Percentiles rank a stretch among this genome's conserved stretches.
Evolutionary conservation across 768 basidiomycete genomes (phyloP).

Genomic region (Boletus patriciae): DNA sequence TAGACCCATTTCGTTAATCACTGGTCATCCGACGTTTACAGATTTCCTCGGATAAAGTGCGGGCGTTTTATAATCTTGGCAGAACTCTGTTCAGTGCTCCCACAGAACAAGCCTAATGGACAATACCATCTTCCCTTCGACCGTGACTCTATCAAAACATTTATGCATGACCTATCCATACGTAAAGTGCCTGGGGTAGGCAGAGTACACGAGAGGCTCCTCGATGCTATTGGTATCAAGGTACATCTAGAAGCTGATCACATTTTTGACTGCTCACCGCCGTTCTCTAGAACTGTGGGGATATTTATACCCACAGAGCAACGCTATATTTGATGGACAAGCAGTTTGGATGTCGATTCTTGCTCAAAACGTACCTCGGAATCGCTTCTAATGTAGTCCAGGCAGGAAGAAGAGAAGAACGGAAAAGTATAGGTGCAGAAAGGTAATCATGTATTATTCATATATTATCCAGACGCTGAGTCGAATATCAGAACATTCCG

Average conservation of each 20-base stretch:
- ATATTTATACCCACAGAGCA: conserved; percentile 77
- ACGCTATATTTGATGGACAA: conserved; percentile 82
- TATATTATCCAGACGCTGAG: background rate
- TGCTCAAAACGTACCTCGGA: conserved; percentile 82
- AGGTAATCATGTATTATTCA: conserved; percentile 42
- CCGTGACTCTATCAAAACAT: conserved; percentile 58
- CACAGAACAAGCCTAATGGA: conserved; percentile 90
- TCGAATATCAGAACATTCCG: conserved; percentile 64
- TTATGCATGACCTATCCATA: conserved; percentile 81
- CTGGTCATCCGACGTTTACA: conserved; percentile 29
- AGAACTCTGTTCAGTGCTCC: background rate
- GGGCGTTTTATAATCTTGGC: conserved; percentile 2
- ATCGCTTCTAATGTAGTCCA: conserved; percentile 82
- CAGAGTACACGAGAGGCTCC: conserved; percentile 81
- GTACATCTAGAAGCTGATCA: conserved; percentile 29
- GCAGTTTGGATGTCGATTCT: conserved; percentile 73
- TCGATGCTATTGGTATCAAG: conserved; percentile 87
- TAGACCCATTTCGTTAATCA: background rate
- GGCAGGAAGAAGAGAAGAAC: conserved; percentile 72
- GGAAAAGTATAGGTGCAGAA: conserved; percentile 93
- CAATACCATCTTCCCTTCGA: conserved; percentile 79
- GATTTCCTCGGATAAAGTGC: conserved; percentile 91
- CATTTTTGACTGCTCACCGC: background rate
- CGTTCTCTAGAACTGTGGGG: conserved; percentile 73
- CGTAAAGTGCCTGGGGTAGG: conserved; percentile 90